Base-by-base conservation (phyloP, 2,329 filamentous ascomycete species). In the Colletotrichum simmondsii region DNA sequence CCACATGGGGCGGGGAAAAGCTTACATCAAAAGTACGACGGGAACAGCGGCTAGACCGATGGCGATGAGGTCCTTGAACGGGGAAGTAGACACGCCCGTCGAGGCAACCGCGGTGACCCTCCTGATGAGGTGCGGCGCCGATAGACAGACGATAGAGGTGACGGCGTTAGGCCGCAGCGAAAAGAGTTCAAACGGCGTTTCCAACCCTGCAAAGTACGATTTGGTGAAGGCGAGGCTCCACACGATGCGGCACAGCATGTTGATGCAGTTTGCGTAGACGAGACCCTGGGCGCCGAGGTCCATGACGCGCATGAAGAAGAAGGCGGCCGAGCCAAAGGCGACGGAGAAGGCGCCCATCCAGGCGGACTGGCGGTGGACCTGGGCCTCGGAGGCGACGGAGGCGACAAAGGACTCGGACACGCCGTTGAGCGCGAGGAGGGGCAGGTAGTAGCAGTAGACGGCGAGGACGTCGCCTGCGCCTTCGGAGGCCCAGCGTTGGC, bases 381-480 rank as follows among this genome's bases (percentile, higher is more conserved):
- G 89, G 4, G 87, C 83, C 75, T 94, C 89, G 0, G 90, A 92
- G 0, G 96, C 95, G 1, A 97, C 94, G 2, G 94, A 95, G 1
- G 95, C 92, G 19, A 98, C 95, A 77, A 99, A 98, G 0, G 95
- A 94, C 83, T 99, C 97, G 2, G 93, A 91, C 26, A 98, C 90
- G 64, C 97, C 97, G 79, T 99, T 99, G 77, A 97, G 85, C 3
- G 96, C 97, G 4, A 98, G 88, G 30, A 98, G 91, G 0, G 97
- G 97, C 72, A 99, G 94, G 84, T 98, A 98, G 82, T 95, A 95
- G 84, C 94, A 95, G 82, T 98, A 99, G 0, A 88, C 89, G 0
- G 92, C 91, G 7, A 99, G 87, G 4, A 97, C 92, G 10, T 88
- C 82, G 6, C 92, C 92, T 1, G 95, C 94, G 56, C 93, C 93